A percentile compares a stretch with the other conserved stretches of the same genome.
phyloP scores from a whole-genome alignment of 208 protist genomes.

The Trichomonas gallinae region DNA sequence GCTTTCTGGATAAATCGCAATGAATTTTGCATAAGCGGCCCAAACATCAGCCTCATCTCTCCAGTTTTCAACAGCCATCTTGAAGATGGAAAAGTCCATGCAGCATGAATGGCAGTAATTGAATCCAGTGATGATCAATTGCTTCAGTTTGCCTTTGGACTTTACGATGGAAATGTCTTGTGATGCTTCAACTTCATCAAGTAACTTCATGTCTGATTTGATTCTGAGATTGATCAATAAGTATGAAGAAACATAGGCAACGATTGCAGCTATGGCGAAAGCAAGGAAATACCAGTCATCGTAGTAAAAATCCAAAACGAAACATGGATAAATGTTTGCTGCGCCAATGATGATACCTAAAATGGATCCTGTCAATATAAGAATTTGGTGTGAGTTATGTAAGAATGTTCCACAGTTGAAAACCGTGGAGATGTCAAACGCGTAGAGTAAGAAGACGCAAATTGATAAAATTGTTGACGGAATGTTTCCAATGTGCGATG shows the following conservation, averaged over 20 bases:
- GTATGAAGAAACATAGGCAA: background rate
- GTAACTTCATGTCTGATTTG: background rate
- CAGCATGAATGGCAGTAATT: background rate
- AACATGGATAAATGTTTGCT: too few species aligned
- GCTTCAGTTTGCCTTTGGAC: too few species aligned
- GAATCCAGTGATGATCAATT: background rate
- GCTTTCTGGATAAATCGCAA: background rate
- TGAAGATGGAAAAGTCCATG: background rate
- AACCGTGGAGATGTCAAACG: too few species aligned
- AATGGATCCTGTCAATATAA: too few species aligned
- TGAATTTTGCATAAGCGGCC: background rate
- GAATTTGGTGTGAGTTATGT: too few species aligned
- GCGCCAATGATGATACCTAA: too few species aligned
- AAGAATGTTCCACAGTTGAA: too few species aligned
- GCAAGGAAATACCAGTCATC: background rate
- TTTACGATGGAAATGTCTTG: background rate
- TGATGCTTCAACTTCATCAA: background rate
- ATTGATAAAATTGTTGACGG: too few species aligned
- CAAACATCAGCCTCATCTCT: background rate
- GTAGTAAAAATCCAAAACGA: background rate
- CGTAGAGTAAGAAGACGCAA: too few species aligned
- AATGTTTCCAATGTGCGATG: too few species aligned
- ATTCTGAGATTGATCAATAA: background rate
- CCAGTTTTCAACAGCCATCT: background rate
- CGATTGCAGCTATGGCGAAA: background rate